phyloP scores from a whole-genome alignment of 2,329 filamentous ascomycete species.

The Colletotrichum destructivum region DNA sequence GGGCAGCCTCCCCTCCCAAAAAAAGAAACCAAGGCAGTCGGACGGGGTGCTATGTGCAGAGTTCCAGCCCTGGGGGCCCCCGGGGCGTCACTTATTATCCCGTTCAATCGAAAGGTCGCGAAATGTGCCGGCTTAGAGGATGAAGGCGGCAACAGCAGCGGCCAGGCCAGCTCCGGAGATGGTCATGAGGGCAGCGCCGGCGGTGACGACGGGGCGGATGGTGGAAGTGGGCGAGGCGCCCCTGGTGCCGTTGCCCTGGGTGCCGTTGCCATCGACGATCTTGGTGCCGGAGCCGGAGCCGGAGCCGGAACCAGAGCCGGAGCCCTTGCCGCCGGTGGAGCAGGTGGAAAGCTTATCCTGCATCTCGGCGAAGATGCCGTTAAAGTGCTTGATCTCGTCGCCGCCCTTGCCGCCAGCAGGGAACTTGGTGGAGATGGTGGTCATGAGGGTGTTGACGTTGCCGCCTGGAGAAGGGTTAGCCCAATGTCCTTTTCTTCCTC shows the following conservation, averaged over 20 bases:
- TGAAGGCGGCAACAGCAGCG: slow-evolving; percentile 26
- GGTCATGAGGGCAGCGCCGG: slow-evolving; percentile 32
- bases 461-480: slow-evolving; percentile 3
- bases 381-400: slow-evolving; percentile 38
- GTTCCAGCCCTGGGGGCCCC: background rate
- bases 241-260: slow-evolving; percentile 23
- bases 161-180: slow-evolving; percentile 31
- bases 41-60: background rate
- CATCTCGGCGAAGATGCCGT: slow-evolving; percentile 35
- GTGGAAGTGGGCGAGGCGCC: slow-evolving; percentile 14
- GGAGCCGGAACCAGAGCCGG: slow-evolving; percentile 4
- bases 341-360: slow-evolving; percentile 28
- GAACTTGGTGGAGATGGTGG: slow-evolving; percentile 41
- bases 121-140: slow-evolving; percentile 16
- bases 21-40: slow-evolving; percentile 6
- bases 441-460: slow-evolving; percentile 41
- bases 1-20: background rate
- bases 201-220: slow-evolving; percentile 30
- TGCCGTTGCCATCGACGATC: background rate
- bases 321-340: slow-evolving; percentile 14
- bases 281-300: slow-evolving; percentile 20
- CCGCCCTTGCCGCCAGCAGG: slow-evolving; percentile 41
- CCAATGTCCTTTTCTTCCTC: too few relatives aligned
- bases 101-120: background rate
- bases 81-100: background rate